Conservation (phyloP, 805 yeast genomes). For the Lipomyces starkeyi region DNA sequence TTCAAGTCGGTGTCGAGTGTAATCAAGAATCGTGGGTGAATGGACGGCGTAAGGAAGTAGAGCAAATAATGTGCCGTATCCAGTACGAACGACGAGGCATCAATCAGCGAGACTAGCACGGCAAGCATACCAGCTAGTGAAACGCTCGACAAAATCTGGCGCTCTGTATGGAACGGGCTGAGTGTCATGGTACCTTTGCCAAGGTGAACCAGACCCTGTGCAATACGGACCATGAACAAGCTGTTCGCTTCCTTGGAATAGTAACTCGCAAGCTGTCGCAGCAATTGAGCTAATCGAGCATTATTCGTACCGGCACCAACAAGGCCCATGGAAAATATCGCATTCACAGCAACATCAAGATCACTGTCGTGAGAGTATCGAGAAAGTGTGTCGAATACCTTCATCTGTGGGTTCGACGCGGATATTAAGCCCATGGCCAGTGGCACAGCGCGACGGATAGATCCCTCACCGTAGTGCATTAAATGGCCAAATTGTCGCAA, state of each 20-base stretch:
- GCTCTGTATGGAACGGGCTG: conserved; percentile 87
- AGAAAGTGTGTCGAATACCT: conserved; percentile 93
- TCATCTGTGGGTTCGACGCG: conserved; percentile 93
- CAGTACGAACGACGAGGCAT: conserved; percentile 82
- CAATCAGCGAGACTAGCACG: conserved; percentile 79
- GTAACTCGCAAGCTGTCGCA: conserved; percentile 93
- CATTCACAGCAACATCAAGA: conserved; percentile 89
- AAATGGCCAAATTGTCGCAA: conserved; percentile 95
- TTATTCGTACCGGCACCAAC: conserved; percentile 99
- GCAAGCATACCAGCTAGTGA: conserved; percentile 89
- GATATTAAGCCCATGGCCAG: conserved; percentile 97
- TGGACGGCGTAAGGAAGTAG: conserved; percentile 83
- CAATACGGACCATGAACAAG: conserved; percentile 87
- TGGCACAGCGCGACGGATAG: conserved; percentile 92
- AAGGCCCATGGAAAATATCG: conserved; percentile 95
- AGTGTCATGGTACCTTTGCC: conserved; percentile 96
- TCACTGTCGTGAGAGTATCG: conserved; percentile 97
- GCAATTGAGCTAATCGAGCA: conserved; percentile 94
- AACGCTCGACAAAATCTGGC: conserved; percentile 84
- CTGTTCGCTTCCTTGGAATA: conserved; percentile 90
- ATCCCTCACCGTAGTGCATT: conserved; percentile 95
- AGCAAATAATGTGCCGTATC: conserved; percentile 75
- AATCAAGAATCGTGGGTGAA: conserved; percentile 89
- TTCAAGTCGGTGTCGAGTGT: conserved; percentile 91
- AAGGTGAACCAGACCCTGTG: conserved; percentile 92